These are phyloP conservation scores for Macadamia tetraphylla DNA, from an alignment of 164 flowering plant species.

Conservation along the genomic window DNA sequence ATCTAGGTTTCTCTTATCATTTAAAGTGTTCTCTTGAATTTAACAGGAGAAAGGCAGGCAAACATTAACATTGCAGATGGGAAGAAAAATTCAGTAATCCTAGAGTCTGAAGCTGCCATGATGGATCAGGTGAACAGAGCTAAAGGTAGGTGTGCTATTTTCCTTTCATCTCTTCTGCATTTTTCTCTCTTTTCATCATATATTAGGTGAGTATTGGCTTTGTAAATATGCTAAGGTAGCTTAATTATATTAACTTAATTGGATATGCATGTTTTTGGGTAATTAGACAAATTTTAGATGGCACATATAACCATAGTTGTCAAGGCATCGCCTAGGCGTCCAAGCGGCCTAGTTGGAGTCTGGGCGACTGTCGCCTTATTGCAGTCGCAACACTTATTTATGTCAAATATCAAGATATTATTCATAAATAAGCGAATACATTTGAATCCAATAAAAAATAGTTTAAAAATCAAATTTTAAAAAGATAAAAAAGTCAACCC, in stretches of 20 bases:
- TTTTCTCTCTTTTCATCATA: neutral
- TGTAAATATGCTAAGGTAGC: neutral
- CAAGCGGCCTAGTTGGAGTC: too few species aligned
- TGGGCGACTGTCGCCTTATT: too few species aligned
- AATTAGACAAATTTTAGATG: too few species aligned
- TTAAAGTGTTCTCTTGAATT: slow-evolving; percentile 3
- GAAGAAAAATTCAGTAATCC: slow-evolving; percentile 40
- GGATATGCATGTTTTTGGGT: neutral
- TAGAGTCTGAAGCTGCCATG: slow-evolving; percentile 54
- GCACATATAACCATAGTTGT: too few species aligned
- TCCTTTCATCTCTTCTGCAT: neutral
- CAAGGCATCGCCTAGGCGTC: too few species aligned
- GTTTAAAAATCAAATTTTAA: too few species aligned
- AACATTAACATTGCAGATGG: slow-evolving; percentile 81
- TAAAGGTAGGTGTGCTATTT: slow-evolving; percentile 23
- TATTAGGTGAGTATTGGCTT: neutral
- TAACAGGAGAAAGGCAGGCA: slow-evolving; percentile 83
- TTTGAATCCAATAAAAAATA: too few species aligned
- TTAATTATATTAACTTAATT: neutral
- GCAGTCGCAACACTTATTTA: too few species aligned
- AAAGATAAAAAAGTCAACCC: too few species aligned
- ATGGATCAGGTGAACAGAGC: slow-evolving; percentile 48
- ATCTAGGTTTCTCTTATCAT: neutral
- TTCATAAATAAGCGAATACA: too few species aligned
- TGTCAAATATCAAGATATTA: too few species aligned